Evolutionary conservation across 1,284 basidiomycete species (phyloP).

Genomic region (Rhodofomes roseus): DNA sequence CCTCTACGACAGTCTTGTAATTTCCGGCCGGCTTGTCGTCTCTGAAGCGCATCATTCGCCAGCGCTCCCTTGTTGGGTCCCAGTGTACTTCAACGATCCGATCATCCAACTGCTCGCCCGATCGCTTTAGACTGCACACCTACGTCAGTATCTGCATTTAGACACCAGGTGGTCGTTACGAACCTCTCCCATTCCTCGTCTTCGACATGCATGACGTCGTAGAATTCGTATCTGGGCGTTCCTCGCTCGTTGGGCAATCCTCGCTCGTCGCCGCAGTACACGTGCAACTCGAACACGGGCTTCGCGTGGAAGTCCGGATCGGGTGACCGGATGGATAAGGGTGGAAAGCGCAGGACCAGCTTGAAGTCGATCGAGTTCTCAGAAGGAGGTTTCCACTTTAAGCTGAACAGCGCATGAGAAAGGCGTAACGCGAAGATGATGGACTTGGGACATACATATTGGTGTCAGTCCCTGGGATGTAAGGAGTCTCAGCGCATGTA

Average conservation of each 20-base stretch:
- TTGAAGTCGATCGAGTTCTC: slow-evolving; percentile 99
- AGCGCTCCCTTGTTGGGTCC: slow-evolving; percentile 64
- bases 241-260: slow-evolving; percentile 51
- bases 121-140: slow-evolving; percentile 70
- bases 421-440: background rate
- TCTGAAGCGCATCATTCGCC: slow-evolving; percentile 89
- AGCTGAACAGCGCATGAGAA: slow-evolving; percentile 39
- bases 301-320: slow-evolving; percentile 82
- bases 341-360: slow-evolving; percentile 89
- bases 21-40: slow-evolving; percentile 92
- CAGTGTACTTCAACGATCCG: slow-evolving; percentile 93
- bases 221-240: slow-evolving; percentile 70
- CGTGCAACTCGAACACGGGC: slow-evolving; percentile 82
- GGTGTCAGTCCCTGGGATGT: slow-evolving; percentile 85
- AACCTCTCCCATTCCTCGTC: slow-evolving; percentile 94
- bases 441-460: slow-evolving; percentile 68
- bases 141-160: background rate
- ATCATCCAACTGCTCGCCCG: slow-evolving; percentile 88
- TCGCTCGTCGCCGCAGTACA: slow-evolving; percentile 71
- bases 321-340: slow-evolving; percentile 45
- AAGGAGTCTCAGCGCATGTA: slow-evolving; percentile 85
- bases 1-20: slow-evolving; percentile 77
- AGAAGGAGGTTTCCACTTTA: slow-evolving; percentile 99
- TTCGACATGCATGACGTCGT: slow-evolving; percentile 82
- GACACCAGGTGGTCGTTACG: slow-evolving; percentile 26